Evolutionary conservation across 805 yeast species (phyloP).

Genomic region (Lachancea waltii): DNA sequence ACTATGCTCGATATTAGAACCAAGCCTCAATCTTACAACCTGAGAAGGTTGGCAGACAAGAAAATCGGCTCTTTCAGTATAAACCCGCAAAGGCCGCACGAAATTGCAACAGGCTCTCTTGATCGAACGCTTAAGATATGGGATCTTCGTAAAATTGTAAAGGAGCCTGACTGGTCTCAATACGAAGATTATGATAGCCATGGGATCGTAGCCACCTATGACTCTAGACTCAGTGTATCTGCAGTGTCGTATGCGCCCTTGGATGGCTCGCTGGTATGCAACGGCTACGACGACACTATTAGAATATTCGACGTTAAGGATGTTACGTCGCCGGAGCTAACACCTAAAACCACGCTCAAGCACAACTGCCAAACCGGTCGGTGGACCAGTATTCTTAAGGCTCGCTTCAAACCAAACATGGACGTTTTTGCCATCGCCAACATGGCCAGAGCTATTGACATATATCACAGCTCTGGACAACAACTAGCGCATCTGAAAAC

Average conservation of each 20-base stretch:
- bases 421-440: slow-evolving; percentile 89
- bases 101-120: slow-evolving; percentile 80
- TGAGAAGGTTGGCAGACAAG: slow-evolving; percentile 72
- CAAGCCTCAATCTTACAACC: slow-evolving; percentile 27
- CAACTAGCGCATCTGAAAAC: slow-evolving; percentile 73
- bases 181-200: slow-evolving; percentile 38
- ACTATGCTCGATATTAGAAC: slow-evolving; percentile 65
- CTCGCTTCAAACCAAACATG: slow-evolving; percentile 70
- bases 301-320: slow-evolving; percentile 53
- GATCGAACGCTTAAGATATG: slow-evolving; percentile 81
- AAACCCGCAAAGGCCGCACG: slow-evolving; percentile 59
- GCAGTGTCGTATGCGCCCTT: slow-evolving; percentile 72
- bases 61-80: slow-evolving; percentile 86
- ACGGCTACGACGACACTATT: slow-evolving; percentile 87
- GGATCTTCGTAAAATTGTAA: slow-evolving; percentile 63
- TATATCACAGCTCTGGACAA: slow-evolving; percentile 69
- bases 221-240: slow-evolving; percentile 74
- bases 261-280: slow-evolving; percentile 67
- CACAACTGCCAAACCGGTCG: slow-evolving; percentile 97
- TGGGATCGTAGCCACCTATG: slow-evolving; percentile 48
- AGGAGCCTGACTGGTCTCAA: slow-evolving; percentile 50
- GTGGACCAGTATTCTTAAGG: slow-evolving; percentile 90
- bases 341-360: slow-evolving; percentile 57
- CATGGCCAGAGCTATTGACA: slow-evolving; percentile 83
- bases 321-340: slow-evolving; percentile 33